These are phyloP conservation scores for Creolimax fragrantissima DNA, from an alignment of 78 protist species.

Conservation along the genomic window DNA sequence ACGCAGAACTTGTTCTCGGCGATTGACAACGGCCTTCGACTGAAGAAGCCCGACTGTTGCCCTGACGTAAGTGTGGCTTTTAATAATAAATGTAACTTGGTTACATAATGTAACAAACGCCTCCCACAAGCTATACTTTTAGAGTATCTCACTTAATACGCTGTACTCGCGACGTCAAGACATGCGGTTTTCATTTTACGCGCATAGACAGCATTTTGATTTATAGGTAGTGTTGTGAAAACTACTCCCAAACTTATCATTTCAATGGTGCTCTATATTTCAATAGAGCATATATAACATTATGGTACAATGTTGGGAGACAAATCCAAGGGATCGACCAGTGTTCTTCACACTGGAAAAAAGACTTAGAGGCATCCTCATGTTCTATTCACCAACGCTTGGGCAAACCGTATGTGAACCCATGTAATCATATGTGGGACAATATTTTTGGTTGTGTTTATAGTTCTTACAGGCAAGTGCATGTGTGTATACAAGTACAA, in stretches of 20 bases:
- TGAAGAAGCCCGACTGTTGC: neutral
- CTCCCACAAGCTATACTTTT: neutral
- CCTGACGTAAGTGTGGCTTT: neutral
- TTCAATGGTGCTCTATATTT: neutral
- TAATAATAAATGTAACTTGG: neutral
- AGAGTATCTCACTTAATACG: neutral
- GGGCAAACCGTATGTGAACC: neutral
- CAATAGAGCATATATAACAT: neutral
- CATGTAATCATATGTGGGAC: neutral
- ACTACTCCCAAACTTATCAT: neutral
- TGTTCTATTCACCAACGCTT: neutral
- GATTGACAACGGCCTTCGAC: neutral
- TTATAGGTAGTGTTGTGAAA: neutral
- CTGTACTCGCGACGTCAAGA: neutral
- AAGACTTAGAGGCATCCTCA: neutral
- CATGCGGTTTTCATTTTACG: neutral
- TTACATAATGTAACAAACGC: neutral
- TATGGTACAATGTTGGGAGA: neutral
- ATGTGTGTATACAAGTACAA: neutral
- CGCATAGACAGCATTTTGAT: neutral
- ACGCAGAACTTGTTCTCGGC: neutral
- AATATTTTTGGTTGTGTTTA: neutral
- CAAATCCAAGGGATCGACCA: neutral
- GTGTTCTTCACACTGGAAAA: neutral
- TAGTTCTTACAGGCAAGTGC: neutral